A percentile compares a stretch with the other conserved stretches of the same genome.
These are phyloP conservation scores for Mediolabrus comicus DNA, from an alignment of 108 stramenopile genomes.

Conservation along the genomic window DNA sequence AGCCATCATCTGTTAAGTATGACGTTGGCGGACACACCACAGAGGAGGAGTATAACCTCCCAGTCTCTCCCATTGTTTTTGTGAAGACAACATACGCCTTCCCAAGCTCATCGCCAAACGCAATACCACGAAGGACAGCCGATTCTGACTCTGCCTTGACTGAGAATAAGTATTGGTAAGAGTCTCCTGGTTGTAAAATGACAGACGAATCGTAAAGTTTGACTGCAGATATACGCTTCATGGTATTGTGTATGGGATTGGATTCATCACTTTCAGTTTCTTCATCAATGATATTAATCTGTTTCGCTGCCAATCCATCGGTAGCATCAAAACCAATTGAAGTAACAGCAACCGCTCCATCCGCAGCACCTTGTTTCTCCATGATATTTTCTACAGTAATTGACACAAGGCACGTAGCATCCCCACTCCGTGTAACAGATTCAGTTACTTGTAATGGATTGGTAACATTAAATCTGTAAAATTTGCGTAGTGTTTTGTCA, in stretches of 20 bases:
- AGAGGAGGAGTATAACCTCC: conserved; percentile 53
- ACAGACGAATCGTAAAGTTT: conserved; percentile 62
- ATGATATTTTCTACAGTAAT: conserved; percentile 62
- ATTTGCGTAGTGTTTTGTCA: conserved; percentile 75
- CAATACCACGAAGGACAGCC: conserved; percentile 58
- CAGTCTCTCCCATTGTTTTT: conserved; percentile 82
- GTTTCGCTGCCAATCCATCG: conserved; percentile 54
- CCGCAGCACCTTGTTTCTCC: conserved; percentile 23
- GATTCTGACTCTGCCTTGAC: conserved; percentile 48
- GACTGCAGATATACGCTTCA: conserved; percentile 10
- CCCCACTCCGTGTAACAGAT: conserved; percentile 50
- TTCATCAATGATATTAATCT: conserved; percentile 20
- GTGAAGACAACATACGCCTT: conserved; percentile 66
- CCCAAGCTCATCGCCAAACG: conserved; percentile 77
- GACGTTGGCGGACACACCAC: conserved; percentile 59
- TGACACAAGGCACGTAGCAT: conserved; percentile 61
- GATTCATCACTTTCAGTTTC: conserved; percentile 13
- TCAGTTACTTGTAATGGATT: conserved; percentile 58
- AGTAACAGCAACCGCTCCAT: conserved; percentile 50
- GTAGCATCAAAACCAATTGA: conserved; percentile 56
- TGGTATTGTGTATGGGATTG: background rate
- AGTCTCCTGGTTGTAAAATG: conserved; percentile 61
- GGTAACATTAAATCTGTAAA: conserved; percentile 84
- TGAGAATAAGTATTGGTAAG: conserved; percentile 65
- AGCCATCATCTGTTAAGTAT: background rate